Conservation (phyloP, 2,329 filamentous ascomycete species). For the Erysiphe pulchra region DNA sequence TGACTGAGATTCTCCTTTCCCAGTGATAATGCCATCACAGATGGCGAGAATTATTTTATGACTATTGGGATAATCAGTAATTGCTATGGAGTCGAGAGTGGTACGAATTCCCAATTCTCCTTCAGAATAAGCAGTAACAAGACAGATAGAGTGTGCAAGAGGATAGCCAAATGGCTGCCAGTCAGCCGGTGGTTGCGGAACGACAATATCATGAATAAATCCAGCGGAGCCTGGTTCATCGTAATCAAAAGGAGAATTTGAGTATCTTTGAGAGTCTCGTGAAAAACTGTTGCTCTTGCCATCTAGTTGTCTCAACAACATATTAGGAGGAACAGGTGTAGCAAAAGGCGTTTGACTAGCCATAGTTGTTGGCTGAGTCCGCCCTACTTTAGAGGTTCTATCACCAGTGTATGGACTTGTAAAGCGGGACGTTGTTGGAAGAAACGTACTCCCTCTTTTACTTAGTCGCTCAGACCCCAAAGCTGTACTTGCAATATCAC, state of each 20-base stretch:
- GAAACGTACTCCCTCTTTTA: slow-evolving; percentile 62
- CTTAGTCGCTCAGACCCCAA: slow-evolving; percentile 38
- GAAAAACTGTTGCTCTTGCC: slow-evolving; percentile 40
- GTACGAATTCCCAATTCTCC: slow-evolving; percentile 79
- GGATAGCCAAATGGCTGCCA: slow-evolving; percentile 96
- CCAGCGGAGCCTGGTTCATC: slow-evolving; percentile 64
- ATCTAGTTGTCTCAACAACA: slow-evolving; percentile 44
- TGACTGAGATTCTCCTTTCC: slow-evolving; percentile 60
- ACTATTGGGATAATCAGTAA: slow-evolving; percentile 96
- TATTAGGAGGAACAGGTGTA: slow-evolving; percentile 41
- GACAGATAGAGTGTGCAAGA: slow-evolving; percentile 72
- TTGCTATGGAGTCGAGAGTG: slow-evolving; percentile 85
- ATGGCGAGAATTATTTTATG: slow-evolving; percentile 93
- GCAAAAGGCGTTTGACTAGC: slow-evolving; percentile 57
- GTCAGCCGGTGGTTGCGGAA: slow-evolving; percentile 85
- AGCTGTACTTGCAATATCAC: slow-evolving; percentile 41
- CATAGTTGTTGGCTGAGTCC: slow-evolving; percentile 63
- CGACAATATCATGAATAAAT: slow-evolving; percentile 90
- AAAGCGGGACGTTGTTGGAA: slow-evolving; percentile 86
- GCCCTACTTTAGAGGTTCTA: slow-evolving; percentile 21
- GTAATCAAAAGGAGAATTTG: slow-evolving; percentile 24
- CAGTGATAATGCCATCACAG: slow-evolving; percentile 94
- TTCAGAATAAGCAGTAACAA: slow-evolving; percentile 94
- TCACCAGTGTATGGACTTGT: slow-evolving; percentile 71
- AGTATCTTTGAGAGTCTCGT: slow-evolving; percentile 25